Conservation (phyloP, 768 basidiomycete species). For the Boletus insuetus region DNA sequence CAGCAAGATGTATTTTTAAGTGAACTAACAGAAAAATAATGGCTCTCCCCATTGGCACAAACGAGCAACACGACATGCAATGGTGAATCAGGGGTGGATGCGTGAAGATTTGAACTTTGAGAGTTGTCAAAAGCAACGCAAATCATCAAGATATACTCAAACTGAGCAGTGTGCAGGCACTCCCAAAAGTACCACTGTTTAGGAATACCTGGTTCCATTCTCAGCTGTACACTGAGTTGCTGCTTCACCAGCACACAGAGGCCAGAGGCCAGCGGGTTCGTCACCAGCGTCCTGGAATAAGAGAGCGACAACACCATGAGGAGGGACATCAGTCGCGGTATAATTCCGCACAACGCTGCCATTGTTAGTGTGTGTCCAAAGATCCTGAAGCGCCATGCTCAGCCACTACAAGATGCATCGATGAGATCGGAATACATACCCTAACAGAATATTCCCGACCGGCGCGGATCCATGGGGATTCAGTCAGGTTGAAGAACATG, state of each 20-base stretch:
- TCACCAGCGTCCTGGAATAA: constrained; percentile 64
- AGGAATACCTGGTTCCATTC: constrained; percentile 48
- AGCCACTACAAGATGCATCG: background rate
- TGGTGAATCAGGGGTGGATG: no score
- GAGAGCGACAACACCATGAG: constrained; percentile 66
- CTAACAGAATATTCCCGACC: constrained; percentile 61
- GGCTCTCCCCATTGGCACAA: no score
- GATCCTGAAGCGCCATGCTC: constrained; percentile 43
- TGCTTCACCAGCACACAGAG: constrained; percentile 47
- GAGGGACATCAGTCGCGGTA: constrained; percentile 43
- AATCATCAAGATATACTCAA: background rate
- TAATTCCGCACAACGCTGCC: constrained; percentile 62
- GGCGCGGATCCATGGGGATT: constrained; percentile 69
- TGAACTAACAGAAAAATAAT: no score
- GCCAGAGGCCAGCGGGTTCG: constrained; percentile 57
- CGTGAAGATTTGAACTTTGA: no score
- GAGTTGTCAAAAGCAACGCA: no score
- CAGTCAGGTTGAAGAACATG: constrained; percentile 60
- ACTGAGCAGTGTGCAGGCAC: background rate
- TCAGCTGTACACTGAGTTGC: constrained; percentile 53
- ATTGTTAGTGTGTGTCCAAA: constrained; percentile 70
- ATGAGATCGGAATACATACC: constrained; percentile 34
- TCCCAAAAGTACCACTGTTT: background rate
- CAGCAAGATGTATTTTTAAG: no score
- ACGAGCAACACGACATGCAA: no score